These are phyloP conservation scores for Skeletonema tropicum DNA, from an alignment of 108 stramenopile genomes.

Conservation along the genomic window DNA sequence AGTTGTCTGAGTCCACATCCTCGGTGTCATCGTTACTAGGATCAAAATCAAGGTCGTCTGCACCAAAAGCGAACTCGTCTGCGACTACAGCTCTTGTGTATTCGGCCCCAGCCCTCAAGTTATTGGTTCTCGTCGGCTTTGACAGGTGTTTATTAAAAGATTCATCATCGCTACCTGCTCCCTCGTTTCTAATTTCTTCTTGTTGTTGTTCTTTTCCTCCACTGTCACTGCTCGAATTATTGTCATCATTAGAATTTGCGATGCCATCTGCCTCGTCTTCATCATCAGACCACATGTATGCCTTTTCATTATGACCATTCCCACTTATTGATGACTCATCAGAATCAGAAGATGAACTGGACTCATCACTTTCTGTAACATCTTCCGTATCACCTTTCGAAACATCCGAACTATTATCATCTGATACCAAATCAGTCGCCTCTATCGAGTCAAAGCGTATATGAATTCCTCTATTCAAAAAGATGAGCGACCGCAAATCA, in stretches of 20 bases:
- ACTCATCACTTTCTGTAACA: background rate
- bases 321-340: slow-evolving; percentile 7
- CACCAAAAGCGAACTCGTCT: slow-evolving; percentile 61
- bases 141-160: background rate
- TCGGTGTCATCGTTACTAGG: slow-evolving; percentile 18
- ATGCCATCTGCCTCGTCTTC: slow-evolving; percentile 23
- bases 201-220: slow-evolving; percentile 9
- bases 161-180: slow-evolving; percentile 23
- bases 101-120: slow-evolving; percentile 9
- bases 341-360: slow-evolving; percentile 29
- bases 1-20: slow-evolving; percentile 19
- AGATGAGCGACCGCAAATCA: slow-evolving; percentile 27
- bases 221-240: slow-evolving; percentile 1
- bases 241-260: slow-evolving; percentile 5
- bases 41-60: slow-evolving; percentile 33
- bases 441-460: slow-evolving; percentile 49
- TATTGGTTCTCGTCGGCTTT: slow-evolving; percentile 6
- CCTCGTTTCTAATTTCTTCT: slow-evolving; percentile 17
- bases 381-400: background rate
- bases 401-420: background rate
- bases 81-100: slow-evolving; percentile 24
- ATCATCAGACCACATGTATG: slow-evolving; percentile 51
- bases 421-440: background rate
- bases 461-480: slow-evolving; percentile 69
- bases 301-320: background rate